A percentile compares a stretch with the other conserved stretches of the same genome.
These are phyloP conservation scores for Zoysia pacifica DNA, from an alignment of 176 grass and related monocot genomes.

Conservation along the genomic window DNA sequence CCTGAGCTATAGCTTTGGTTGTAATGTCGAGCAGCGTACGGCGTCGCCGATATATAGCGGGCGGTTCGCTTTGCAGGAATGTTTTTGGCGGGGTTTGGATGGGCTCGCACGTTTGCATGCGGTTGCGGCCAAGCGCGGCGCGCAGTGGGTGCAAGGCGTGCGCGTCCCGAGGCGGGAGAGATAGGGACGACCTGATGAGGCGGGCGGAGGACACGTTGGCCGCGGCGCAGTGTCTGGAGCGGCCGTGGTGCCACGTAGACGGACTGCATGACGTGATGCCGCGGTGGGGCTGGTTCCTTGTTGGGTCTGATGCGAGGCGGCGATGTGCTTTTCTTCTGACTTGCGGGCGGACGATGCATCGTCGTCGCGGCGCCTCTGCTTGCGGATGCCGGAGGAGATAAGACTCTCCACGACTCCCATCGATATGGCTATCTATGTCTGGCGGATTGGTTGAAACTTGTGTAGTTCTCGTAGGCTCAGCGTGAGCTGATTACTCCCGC, in stretches of 20 bases:
- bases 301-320: neutral
- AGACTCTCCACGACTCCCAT: neutral
- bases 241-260: slow-evolving; percentile 43
- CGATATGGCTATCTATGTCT: too few species aligned
- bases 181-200: neutral
- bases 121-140: slow-evolving; percentile 8
- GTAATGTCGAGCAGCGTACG: neutral
- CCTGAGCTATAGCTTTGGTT: too few species aligned
- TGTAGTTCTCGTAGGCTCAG: neutral
- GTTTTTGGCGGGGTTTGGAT: neutral
- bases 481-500: neutral
- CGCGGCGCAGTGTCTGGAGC: neutral
- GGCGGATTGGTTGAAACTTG: neutral
- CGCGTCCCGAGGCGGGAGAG: neutral
- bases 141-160: neutral
- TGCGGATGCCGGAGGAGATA: neutral
- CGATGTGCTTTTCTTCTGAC: neutral
- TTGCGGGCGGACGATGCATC: neutral
- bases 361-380: neutral
- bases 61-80: neutral
- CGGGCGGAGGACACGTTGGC: slow-evolving; percentile 32
- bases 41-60: neutral
- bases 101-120: neutral
- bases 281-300: neutral
- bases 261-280: neutral